Evolutionary conservation across 2,329 filamentous ascomycete genomes (phyloP), one percentile per base, ranked within the genome.

Genomic region (Periglandula ipomoeae): DNA sequence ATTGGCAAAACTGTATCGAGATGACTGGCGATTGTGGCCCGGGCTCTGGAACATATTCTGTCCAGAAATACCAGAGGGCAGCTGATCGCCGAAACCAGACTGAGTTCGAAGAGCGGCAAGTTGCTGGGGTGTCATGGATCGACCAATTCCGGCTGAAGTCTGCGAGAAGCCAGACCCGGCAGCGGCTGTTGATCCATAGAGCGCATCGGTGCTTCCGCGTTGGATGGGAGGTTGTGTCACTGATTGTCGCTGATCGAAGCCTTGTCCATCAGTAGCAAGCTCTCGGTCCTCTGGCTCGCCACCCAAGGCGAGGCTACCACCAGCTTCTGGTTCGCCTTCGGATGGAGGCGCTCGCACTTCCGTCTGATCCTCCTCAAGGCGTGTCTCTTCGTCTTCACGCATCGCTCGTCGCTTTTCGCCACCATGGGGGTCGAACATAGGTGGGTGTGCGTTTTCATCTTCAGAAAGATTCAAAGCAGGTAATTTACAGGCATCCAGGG

Each of bases 241-340:
- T 51, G 81, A 79, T 44, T 82, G 78, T 52, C 82, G 77, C 50
- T 79, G 77, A 39, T 77, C 74, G 37, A 76, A 76, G 42, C 65
- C 62, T 56, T 76, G 70, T 35, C 67, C 67, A 44, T 79, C 77
- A 17, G 73, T 71, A 17, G 66, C 61, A 40, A 69, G 67, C 20
- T 88, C 84, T 53, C 79, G 76, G 56, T 95, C 89, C 62, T 97
- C 91, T 0, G 91, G 91, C 63, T 97, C 91, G 39, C 91, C 91
- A 50, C 91, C 91, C 17, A 97, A 75, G 50, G 94, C 90, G 50
- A 93, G 74, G 62, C 91, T 97, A 13, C 81, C 81, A 41, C 87
- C 87, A 56, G 86, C 86, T 65, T 93, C 89, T 1, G 82, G 81
- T 49, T 85, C 84, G 50, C 87, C 88, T 54, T 95, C 89, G 0